These are phyloP conservation scores for Zygoascus bituminiphila DNA, from an alignment of 805 yeast genomes.

Conservation along the genomic window DNA sequence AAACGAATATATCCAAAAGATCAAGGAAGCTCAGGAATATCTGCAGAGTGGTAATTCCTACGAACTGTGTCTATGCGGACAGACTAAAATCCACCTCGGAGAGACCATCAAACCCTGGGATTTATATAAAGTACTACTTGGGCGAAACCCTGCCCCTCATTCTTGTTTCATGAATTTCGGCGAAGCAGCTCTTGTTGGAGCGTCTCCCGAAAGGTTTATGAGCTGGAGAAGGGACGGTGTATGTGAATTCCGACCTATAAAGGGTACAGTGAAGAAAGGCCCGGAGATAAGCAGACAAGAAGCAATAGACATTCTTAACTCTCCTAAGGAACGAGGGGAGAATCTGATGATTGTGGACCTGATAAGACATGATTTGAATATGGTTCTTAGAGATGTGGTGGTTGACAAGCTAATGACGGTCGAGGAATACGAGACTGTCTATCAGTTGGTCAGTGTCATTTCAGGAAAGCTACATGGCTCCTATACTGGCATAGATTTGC, in stretches of 20 bases:
- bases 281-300: slow-evolving; percentile 42
- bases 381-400: slow-evolving; percentile 52
- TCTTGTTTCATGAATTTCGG: slow-evolving; percentile 66
- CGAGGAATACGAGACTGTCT: slow-evolving; percentile 88
- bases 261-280: slow-evolving; percentile 82
- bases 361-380: slow-evolving; percentile 82
- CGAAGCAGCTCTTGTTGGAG: slow-evolving; percentile 52
- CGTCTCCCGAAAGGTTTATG: slow-evolving; percentile 92
- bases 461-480: slow-evolving; percentile 46
- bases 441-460: slow-evolving; percentile 84
- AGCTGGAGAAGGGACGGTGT: slow-evolving; percentile 50
- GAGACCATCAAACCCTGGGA: slow-evolving; percentile 55
- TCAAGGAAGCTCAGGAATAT: slow-evolving; percentile 55
- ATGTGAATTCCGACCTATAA: slow-evolving; percentile 88
- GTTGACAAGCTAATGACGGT: slow-evolving; percentile 81
- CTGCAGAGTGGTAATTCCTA: slow-evolving; percentile 82
- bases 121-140: slow-evolving; percentile 62
- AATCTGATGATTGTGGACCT: slow-evolving; percentile 94
- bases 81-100: slow-evolving; percentile 52
- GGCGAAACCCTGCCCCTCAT: slow-evolving; percentile 86
- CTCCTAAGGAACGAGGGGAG: slow-evolving; percentile 92
- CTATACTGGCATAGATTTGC: slow-evolving; percentile 68
- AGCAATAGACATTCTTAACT: slow-evolving; percentile 59
- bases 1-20: slow-evolving; percentile 44
- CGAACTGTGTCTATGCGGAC: slow-evolving; percentile 83